Conservation (phyloP, 2,329 filamentous ascomycete genomes). For the Penicillium sp. region DNA sequence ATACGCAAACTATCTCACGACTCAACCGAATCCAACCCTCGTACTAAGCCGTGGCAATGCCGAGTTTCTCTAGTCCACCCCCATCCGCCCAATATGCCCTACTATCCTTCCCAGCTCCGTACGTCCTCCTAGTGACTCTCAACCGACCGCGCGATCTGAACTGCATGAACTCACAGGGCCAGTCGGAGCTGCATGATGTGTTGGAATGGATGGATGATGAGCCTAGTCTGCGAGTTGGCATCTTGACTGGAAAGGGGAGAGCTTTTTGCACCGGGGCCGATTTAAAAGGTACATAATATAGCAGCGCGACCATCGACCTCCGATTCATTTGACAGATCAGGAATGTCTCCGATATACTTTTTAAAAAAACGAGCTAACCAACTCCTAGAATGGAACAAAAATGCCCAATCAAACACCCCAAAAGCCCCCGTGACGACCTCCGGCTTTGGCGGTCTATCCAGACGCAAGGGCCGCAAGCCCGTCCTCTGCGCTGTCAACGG, state of each 20-base stretch:
- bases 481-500: constrained; percentile 77
- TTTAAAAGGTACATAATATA: constrained; percentile 42
- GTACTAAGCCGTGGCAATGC: constrained; percentile 22
- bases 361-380: background rate
- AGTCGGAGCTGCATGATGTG: constrained; percentile 48
- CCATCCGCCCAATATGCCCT: constrained; percentile 37
- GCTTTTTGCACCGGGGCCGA: constrained; percentile 53
- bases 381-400: constrained; percentile 40
- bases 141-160: constrained; percentile 50
- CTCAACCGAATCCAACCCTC: background rate
- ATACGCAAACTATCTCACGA: background rate
- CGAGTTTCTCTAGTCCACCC: constrained; percentile 35
- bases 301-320: background rate
- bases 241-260: constrained; percentile 47
- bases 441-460: constrained; percentile 51
- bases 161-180: constrained; percentile 48
- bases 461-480: constrained; percentile 63
- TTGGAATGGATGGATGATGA: constrained; percentile 53
- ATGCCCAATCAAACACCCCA: constrained; percentile 21
- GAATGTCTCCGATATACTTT: background rate
- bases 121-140: constrained; percentile 54
- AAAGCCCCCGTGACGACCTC: constrained; percentile 32
- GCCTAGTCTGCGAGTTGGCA: constrained; percentile 44
- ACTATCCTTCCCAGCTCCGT: constrained; percentile 49
- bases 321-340: background rate